Conservation (phyloP, 2,329 filamentous ascomycete genomes). For the Fusarium veterinarium region DNA sequence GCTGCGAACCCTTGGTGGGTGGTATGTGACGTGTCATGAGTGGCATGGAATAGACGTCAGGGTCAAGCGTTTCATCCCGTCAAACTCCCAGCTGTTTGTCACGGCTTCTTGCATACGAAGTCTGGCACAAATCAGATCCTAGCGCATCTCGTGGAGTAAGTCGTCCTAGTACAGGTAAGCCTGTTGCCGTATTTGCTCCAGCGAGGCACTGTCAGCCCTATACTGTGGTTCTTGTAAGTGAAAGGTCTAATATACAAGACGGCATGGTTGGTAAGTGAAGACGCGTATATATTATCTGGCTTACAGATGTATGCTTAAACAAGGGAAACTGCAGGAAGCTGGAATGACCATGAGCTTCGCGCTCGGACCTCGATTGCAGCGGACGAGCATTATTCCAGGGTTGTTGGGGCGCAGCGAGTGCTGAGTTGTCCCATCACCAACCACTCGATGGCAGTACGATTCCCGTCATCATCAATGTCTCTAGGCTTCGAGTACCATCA, state of each 20-base stretch:
- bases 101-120: constrained; percentile 35
- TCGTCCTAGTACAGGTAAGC: background rate
- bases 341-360: background rate
- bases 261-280: background rate
- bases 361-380: constrained; percentile 5
- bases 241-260: constrained; percentile 4
- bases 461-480: constrained; percentile 1
- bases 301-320: constrained; percentile 8
- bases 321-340: background rate
- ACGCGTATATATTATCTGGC: background rate
- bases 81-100: constrained; percentile 39
- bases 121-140: constrained; percentile 37
- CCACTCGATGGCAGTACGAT: constrained; percentile 2
- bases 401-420: constrained; percentile 26
- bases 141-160: constrained; percentile 13
- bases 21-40: constrained; percentile 46
- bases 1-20: constrained; percentile 39
- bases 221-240: constrained; percentile 3
- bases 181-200: constrained; percentile 22
- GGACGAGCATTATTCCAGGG: constrained; percentile 12
- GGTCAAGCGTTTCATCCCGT: constrained; percentile 45
- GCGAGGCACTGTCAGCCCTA: constrained; percentile 27
- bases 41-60: constrained; percentile 38
- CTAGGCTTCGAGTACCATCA: constrained; percentile 1
- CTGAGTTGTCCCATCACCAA: constrained; percentile 35